Conservation (phyloP, 1,284 basidiomycete species). For the Kwoniella shivajii region DNA sequence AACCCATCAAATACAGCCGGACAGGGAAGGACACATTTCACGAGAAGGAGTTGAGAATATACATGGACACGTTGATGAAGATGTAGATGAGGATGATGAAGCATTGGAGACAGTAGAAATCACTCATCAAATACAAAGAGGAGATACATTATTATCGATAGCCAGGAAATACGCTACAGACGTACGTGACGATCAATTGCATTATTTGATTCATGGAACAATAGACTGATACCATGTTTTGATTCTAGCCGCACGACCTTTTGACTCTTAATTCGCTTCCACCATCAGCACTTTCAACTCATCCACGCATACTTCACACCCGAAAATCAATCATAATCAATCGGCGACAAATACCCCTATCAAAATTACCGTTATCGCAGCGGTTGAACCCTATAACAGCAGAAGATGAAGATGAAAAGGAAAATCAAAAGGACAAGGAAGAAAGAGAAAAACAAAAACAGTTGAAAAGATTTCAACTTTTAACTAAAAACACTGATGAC, state of each 20-base stretch:
- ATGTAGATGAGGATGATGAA: conserved; percentile 8
- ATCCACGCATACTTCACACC: conserved; percentile 40
- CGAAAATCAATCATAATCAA: conserved; percentile 37
- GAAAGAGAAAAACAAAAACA: conserved; percentile 25
- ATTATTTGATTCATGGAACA: neutral
- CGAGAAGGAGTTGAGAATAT: too few relatives aligned
- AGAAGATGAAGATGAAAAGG: neutral
- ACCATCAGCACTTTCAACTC: conserved; percentile 24
- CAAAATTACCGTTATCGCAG: neutral
- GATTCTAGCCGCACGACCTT: conserved; percentile 36
- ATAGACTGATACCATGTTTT: neutral
- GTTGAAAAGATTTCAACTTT: conserved; percentile 47
- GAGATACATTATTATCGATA: conserved; percentile 39
- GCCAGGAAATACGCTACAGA: conserved; percentile 41
- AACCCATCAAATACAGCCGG: too few relatives aligned
- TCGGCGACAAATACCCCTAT: conserved; percentile 22
- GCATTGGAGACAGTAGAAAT: conserved; percentile 36
- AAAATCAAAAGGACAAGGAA: conserved; percentile 12
- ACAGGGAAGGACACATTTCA: too few relatives aligned
- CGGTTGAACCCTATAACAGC: neutral
- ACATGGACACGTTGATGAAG: conserved; percentile 17
- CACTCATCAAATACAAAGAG: conserved; percentile 28
- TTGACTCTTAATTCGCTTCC: conserved; percentile 39
- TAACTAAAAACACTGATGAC: conserved; percentile 43
- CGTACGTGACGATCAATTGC: conserved; percentile 26